Conservation (phyloP, 495 filamentous ascomycete genomes). For the Aspergillus panamensis region DNA sequence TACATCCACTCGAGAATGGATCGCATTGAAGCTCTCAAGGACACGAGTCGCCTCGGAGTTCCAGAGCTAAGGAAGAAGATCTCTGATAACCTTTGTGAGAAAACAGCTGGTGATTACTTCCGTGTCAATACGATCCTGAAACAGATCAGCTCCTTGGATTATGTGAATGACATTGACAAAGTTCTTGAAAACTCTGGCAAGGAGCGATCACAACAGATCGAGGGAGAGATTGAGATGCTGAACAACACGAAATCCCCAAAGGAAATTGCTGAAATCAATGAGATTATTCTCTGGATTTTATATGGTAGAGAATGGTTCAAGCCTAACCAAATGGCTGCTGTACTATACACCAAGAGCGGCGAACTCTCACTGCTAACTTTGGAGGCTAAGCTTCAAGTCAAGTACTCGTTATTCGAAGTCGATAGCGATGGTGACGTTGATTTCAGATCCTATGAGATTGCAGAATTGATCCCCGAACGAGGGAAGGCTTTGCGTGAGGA, state of each 20-base stretch:
- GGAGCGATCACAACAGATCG: conserved; percentile 35
- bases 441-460: conserved; percentile 24
- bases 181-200: conserved; percentile 35
- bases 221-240: conserved; percentile 31
- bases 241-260: conserved; percentile 35
- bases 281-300: conserved; percentile 38
- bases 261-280: conserved; percentile 39
- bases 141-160: conserved; percentile 34
- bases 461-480: conserved; percentile 13
- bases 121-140: conserved; percentile 34
- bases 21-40: conserved; percentile 20
- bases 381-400: conserved; percentile 32
- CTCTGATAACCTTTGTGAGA: conserved; percentile 26
- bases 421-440: conserved; percentile 33
- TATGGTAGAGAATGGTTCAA: conserved; percentile 28
- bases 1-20: conserved; percentile 28
- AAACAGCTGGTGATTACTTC: conserved; percentile 37
- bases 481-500: background rate
- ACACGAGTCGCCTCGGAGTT: conserved; percentile 22
- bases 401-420: conserved; percentile 35
- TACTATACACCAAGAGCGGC: conserved; percentile 17
- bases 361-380: conserved; percentile 35
- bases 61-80: conserved; percentile 32
- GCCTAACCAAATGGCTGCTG: conserved; percentile 20
- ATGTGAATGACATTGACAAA: conserved; percentile 35